Percentiles rank a stretch among this genome's conserved stretches.
phyloP scores from a whole-genome alignment of 306 rosid species.

The Argentina anserina region DNA sequence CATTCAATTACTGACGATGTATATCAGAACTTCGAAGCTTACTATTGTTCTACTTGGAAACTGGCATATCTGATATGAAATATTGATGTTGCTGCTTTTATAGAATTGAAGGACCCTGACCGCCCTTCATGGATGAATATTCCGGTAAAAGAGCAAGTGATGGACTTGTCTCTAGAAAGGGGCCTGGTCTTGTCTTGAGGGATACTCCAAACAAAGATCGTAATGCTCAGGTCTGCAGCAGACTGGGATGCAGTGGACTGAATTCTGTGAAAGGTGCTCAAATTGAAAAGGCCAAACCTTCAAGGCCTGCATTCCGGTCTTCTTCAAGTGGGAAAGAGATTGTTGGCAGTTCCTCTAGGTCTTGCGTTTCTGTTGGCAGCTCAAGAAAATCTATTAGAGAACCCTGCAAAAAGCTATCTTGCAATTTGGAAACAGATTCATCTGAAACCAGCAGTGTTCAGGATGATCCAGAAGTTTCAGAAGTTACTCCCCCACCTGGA shows the following conservation, averaged over 20 bases:
- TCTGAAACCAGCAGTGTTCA: slow-evolving; percentile 75
- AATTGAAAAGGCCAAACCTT: slow-evolving; percentile 54
- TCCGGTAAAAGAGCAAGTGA: slow-evolving; percentile 67
- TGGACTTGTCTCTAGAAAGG: slow-evolving; percentile 65
- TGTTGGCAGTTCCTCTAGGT: slow-evolving; percentile 74
- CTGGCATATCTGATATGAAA: background rate
- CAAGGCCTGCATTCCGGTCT: slow-evolving; percentile 47
- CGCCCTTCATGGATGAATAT: slow-evolving; percentile 66
- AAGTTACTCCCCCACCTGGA: slow-evolving; percentile 41
- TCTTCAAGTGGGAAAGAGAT: slow-evolving; percentile 65
- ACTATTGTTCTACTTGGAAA: background rate
- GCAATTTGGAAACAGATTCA: slow-evolving; percentile 60
- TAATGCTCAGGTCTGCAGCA: slow-evolving; percentile 66
- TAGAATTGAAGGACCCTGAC: slow-evolving; percentile 43
- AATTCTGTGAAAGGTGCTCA: slow-evolving; percentile 56
- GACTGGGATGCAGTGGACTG: slow-evolving; percentile 71
- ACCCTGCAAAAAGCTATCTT: slow-evolving; percentile 46
- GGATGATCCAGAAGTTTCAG: slow-evolving; percentile 64
- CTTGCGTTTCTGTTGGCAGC: slow-evolving; percentile 35
- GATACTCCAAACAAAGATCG: slow-evolving; percentile 64
- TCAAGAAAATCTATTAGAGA: slow-evolving; percentile 49
- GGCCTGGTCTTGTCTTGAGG: slow-evolving; percentile 57
- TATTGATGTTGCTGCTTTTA: slow-evolving; percentile 19
- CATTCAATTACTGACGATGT: background rate
- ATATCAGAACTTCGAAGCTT: background rate